Percentiles rank a stretch among this genome's conserved stretches.
These are phyloP conservation scores for Solanum dulcamara DNA, from an alignment of 257 asterid species.

Conservation along the genomic window DNA sequence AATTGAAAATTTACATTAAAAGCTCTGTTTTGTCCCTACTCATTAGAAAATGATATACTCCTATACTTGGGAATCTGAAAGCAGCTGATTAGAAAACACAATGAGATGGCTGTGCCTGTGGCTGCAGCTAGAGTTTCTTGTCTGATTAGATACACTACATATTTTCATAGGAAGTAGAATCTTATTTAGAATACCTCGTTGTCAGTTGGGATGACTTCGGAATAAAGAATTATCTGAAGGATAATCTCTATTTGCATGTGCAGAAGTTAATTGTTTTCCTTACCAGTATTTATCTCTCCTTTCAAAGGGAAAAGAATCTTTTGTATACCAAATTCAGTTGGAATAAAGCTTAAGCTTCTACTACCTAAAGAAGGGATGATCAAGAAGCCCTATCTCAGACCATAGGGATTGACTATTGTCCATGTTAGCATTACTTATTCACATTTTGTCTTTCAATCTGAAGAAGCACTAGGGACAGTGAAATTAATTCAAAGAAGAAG, in stretches of 20 bases:
- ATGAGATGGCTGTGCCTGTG: not conserved
- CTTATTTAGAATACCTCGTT: not conserved
- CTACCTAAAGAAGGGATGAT: not conserved
- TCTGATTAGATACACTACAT: not conserved
- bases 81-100: not conserved
- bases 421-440: not conserved
- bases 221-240: not conserved
- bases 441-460: not conserved
- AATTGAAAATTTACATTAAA: conserved; percentile 5
- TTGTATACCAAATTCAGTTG: not conserved
- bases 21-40: not conserved
- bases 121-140: not conserved
- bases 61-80: not conserved
- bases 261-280: not conserved
- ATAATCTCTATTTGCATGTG: not conserved
- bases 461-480: not conserved
- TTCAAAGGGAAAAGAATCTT: not conserved
- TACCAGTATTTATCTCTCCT: not conserved
- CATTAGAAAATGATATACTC: not conserved
- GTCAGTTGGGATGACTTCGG: not conserved
- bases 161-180: not conserved
- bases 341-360: not conserved
- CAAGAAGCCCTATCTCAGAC: not conserved
- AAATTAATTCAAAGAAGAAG: not conserved
- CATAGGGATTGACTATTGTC: not conserved